These are phyloP conservation scores for Dothiorella sarmentorum DNA, from an alignment of 2,329 filamentous ascomycete genomes.

Conservation along the genomic window DNA sequence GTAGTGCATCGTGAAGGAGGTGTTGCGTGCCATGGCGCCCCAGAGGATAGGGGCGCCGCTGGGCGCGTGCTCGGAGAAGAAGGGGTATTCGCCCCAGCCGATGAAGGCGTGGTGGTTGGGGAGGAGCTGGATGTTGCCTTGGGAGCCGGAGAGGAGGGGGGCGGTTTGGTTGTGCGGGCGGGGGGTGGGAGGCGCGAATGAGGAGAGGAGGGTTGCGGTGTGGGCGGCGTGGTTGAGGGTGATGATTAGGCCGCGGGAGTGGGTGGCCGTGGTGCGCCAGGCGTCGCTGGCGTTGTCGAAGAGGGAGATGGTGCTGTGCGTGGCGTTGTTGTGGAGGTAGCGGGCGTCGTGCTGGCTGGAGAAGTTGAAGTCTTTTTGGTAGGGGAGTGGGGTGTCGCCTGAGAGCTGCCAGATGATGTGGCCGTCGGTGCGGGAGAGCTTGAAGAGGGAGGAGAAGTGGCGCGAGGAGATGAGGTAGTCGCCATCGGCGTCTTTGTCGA, in stretches of 20 bases:
- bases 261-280: conserved; percentile 38
- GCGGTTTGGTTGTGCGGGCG: conserved; percentile 22
- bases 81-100: conserved; percentile 51
- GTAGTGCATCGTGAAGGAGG: conserved; percentile 25
- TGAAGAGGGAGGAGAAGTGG: conserved; percentile 46
- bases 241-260: conserved; percentile 18
- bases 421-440: conserved; percentile 47
- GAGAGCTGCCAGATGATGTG: conserved; percentile 52
- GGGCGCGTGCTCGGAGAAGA: conserved; percentile 42
- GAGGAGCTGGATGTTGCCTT: conserved; percentile 53
- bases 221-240: background rate
- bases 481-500: conserved; percentile 49
- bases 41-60: conserved; percentile 52
- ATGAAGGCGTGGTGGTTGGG: conserved; percentile 53
- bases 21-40: conserved; percentile 38
- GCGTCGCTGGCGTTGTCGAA: conserved; percentile 54
- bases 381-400: conserved; percentile 23
- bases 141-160: conserved; percentile 47
- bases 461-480: conserved; percentile 55
- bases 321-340: conserved; percentile 44
- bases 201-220: conserved; percentile 18
- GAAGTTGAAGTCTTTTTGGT: conserved; percentile 40
- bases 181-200: conserved; percentile 17
- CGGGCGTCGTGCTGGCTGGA: conserved; percentile 54
- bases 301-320: conserved; percentile 51